Evolutionary conservation across 1,284 basidiomycete species (phyloP), one percentile per base, ranked within the genome.

Genomic region (Marasmius oreades): DNA sequence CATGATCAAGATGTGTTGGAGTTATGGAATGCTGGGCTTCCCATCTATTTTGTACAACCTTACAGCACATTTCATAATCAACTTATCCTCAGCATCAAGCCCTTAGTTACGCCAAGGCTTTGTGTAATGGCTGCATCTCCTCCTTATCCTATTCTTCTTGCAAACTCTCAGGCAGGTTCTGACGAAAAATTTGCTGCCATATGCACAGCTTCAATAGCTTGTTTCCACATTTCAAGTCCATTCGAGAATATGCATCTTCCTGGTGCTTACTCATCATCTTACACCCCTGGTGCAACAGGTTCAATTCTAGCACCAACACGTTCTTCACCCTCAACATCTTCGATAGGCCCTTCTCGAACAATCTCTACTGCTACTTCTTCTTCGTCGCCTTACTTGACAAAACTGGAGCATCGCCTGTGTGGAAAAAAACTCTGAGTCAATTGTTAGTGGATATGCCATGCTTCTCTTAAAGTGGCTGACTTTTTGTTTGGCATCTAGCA

Each of bases 151-250:
- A 16, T 36, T 36, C 8, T 43, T n/a, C 44, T 57, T n/a, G n/a
- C 12, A 6, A 57, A 50, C 3, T 26, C 18, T 14, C 55, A 57
- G 24, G 55, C 51, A 6, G 51, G 55, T 3, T 52, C 51, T 2
- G 51, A 57, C 14, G 43, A 57, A 4, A 57, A 57, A 28, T 57
- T 57, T 48, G 42, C 44, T 2, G 55, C 43, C 14, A 46, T 57
- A 20, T 33, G 51, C 26, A 52, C 16, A 3, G 55, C 55, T 10
- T 3, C 43, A 3, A 47, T 53, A 11, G 12, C 11, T 7, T 57
- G 55, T 20, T 57, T 46, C 22, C 2, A 14, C 8, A 44, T 3
- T 24, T 20, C 31, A 12, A 47, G 34, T 47, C 47, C 48, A 3
- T 55, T 55, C 26, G 14, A 37, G 37, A 55, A 55, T 55, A 42